A percentile compares a stretch with the other conserved stretches of the same genome.
Conservation (phyloP, 768 basidiomycete species). For the Boletellus sp. region DNA sequence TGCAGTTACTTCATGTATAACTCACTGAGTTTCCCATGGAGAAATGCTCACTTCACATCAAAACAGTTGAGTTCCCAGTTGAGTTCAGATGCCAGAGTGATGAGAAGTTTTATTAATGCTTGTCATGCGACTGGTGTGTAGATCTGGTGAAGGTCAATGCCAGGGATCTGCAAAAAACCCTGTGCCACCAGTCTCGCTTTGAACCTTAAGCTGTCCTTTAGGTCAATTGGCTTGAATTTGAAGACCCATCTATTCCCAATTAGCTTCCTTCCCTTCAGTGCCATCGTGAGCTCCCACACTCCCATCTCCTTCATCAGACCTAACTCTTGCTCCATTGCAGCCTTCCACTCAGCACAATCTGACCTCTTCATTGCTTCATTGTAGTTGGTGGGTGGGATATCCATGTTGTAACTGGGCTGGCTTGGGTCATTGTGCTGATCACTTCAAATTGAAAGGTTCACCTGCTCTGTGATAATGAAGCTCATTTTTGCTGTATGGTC, state of each 20-base stretch:
- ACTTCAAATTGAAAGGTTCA: background rate
- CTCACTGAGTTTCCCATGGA: conserved; percentile 2
- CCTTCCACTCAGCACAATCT: background rate
- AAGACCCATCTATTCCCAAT: conserved; percentile 1
- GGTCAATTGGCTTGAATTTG: conserved; percentile 1
- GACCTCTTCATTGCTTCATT: background rate
- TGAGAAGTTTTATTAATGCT: background rate
- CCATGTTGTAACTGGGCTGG: background rate
- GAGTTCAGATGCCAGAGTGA: background rate
- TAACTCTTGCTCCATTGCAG: background rate
- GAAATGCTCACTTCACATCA: background rate
- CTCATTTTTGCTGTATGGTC: too few species aligned
- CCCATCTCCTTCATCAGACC: background rate
- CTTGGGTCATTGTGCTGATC: background rate
- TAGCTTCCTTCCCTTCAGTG: background rate
- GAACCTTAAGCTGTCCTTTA: background rate
- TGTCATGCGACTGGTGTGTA: conserved; percentile 17
- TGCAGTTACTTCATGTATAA: conserved; percentile 35
- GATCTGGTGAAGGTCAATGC: background rate
- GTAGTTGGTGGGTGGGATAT: background rate
- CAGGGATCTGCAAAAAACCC: background rate
- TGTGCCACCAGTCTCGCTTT: background rate
- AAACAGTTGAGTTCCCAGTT: background rate
- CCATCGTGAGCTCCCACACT: background rate
- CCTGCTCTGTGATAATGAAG: background rate